Evolutionary conservation across 305 asterid genomes (phyloP), one percentile per base, ranked within the genome.

Genomic region (Rubia occidens): DNA sequence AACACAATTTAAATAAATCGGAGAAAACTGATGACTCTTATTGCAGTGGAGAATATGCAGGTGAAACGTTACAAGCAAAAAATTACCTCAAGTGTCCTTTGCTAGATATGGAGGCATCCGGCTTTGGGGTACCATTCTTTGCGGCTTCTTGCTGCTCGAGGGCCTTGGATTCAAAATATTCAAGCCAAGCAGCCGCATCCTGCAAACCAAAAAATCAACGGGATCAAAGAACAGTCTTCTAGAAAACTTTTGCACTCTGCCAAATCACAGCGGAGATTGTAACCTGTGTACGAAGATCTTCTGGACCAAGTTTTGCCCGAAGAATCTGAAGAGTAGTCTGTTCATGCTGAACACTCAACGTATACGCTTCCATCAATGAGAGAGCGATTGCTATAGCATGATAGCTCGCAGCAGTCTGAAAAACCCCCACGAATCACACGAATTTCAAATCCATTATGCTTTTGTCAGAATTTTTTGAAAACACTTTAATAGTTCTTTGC

Each of bases 131-230:
- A 76, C 98, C 98, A 74, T 90, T 90, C 77, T 95, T 88, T 79
- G 93, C 95, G 78, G 98, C 97, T 87, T 92, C 97, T 85, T 92
- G 98, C 82, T 90, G 98, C 81, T 92, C 98, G 72, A 90, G 82
- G 71, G 98, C 97, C 86, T 92, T 92, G 60, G 98, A 92, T 81
- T 92, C 98, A 71, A 92, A 92, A 79, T 92, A 90, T 80, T 92
- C 97, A 54, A 90, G 96, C 98, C 98, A 92, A 49, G 98, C 98
- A 80, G 98, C 98, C 35, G 98, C 98, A 80, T 92, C 98, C 98
- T 88, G 86, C 77, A 78, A 76, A 75, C 77, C 65, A 2, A 61
- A 71, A 24, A 68, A 43, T 11, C 4, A 3, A 10, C 8, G 39
- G 51, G 13, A 66, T 56, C n/a, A 70, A 63, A 60, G 56, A 45